A percentile compares a stretch with the other conserved stretches of the same genome.
Conservation (phyloP, 2,329 filamentous ascomycete species). For the Keithomyces neogunnii region DNA sequence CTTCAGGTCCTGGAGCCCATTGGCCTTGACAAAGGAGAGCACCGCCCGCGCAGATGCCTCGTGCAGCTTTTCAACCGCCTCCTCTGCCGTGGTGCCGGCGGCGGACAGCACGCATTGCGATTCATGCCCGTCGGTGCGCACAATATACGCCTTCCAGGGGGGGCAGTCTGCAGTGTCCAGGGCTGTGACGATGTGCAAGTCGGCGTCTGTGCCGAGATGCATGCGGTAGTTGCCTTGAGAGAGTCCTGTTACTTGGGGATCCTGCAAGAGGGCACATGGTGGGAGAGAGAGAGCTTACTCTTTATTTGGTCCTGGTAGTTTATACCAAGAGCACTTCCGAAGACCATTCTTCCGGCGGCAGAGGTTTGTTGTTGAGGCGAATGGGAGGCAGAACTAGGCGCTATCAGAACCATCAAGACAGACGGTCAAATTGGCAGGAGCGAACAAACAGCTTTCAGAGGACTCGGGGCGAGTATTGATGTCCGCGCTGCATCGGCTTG, state of each 20-base stretch:
- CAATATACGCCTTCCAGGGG: slow-evolving; percentile 16
- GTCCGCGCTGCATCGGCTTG: no score
- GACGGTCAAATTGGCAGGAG: not conserved
- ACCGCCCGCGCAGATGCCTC: slow-evolving; percentile 29
- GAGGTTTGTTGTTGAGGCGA: not conserved
- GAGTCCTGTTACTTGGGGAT: not conserved
- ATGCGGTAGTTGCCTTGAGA: slow-evolving; percentile 19
- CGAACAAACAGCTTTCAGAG: not conserved
- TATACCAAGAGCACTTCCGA: not conserved
- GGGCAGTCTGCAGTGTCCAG: slow-evolving; percentile 10
- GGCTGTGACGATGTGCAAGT: slow-evolving; percentile 16
- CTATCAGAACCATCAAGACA: not conserved
- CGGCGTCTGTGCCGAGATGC: slow-evolving; percentile 14
- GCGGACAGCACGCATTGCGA: slow-evolving; percentile 19
- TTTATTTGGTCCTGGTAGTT: not conserved
- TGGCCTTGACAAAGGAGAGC: slow-evolving; percentile 18
- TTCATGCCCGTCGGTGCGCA: slow-evolving; percentile 16
- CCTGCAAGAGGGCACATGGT: no score
- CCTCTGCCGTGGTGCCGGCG: slow-evolving; percentile 9
- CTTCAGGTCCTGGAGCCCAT: slow-evolving; percentile 21
- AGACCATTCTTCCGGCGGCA: not conserved
- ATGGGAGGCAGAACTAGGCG: not conserved
- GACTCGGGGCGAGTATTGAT: no score
- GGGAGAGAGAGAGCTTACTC: not conserved
- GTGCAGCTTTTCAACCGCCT: slow-evolving; percentile 29